Evolutionary conservation across 306 rosid genomes (phyloP).

Genomic region (Citrullus mucosospermus): DNA sequence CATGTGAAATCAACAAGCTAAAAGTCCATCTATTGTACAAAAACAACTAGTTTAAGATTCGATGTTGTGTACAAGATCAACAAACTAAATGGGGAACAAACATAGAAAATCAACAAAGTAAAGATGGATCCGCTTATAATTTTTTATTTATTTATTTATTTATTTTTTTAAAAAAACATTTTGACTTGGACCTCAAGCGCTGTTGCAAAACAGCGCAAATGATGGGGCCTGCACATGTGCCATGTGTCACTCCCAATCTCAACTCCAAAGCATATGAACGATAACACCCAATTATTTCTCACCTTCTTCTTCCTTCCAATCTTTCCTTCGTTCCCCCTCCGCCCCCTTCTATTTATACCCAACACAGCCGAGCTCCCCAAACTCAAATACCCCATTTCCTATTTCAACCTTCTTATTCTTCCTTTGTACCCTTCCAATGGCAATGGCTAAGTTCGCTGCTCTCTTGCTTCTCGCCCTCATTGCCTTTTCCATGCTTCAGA

Average conservation of each 20-base stretch:
- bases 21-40: too few relatives aligned
- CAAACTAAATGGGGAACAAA: too few relatives aligned
- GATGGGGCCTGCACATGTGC: not conserved
- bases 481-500: conserved; percentile 56
- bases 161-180: not conserved
- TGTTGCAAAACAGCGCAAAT: not conserved
- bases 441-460: conserved; percentile 34
- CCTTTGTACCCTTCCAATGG: conserved; percentile 19
- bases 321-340: too few relatives aligned
- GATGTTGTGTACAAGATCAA: too few relatives aligned
- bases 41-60: too few relatives aligned
- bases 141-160: too few relatives aligned
- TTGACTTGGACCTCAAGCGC: not conserved
- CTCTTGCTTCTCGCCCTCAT: conserved; percentile 45
- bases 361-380: not conserved
- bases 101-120: too few relatives aligned
- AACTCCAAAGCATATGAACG: not conserved
- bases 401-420: not conserved
- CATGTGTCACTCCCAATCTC: conserved; percentile 9
- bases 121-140: too few relatives aligned
- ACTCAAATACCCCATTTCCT: conserved; percentile 3
- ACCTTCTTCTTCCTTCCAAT: not conserved
- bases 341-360: conserved; percentile 30
- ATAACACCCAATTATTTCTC: conserved; percentile 8
- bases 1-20: too few relatives aligned